Conservation (phyloP, 2,329 filamentous ascomycete species). For the Lachnellula occidentalis region DNA sequence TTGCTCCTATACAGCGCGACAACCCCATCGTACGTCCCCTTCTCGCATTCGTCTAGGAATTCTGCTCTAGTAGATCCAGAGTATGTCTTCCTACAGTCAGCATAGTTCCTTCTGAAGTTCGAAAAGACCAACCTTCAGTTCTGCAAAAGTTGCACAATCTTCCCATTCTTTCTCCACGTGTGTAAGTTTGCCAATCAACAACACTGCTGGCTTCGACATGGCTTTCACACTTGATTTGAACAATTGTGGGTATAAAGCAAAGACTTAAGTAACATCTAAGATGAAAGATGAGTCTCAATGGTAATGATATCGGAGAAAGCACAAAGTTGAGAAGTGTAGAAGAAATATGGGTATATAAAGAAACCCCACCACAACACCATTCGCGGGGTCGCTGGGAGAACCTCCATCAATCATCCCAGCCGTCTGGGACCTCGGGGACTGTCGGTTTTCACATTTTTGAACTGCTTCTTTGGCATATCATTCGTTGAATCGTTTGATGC, state of each 20-base stretch:
- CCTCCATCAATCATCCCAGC: neutral
- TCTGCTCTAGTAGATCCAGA: conserved; percentile 51
- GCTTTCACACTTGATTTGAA: too few relatives aligned
- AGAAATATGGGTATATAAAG: neutral
- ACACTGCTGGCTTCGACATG: conserved; percentile 16
- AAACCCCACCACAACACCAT: neutral
- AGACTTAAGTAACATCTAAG: neutral
- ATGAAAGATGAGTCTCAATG: neutral
- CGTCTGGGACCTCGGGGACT: neutral
- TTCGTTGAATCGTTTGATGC: neutral
- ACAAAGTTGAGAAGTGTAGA: neutral
- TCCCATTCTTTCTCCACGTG: conserved; percentile 26
- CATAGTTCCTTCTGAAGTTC: neutral
- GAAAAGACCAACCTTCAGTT: conserved; percentile 18
- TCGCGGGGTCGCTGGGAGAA: neutral
- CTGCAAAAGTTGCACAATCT: conserved; percentile 19
- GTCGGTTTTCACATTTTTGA: neutral
- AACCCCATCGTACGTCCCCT: conserved; percentile 59
- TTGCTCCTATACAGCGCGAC: conserved; percentile 67
- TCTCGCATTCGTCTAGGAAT: conserved; percentile 62
- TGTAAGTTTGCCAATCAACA: conserved; percentile 24
- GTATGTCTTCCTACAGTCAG: conserved; percentile 14
- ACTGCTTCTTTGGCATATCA: neutral
- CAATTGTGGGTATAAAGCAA: too few relatives aligned
- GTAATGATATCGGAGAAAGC: neutral